Evolutionary conservation across 192 early-diverging fungal genomes (phyloP).

Genomic region (Powellomyces hirtus): DNA sequence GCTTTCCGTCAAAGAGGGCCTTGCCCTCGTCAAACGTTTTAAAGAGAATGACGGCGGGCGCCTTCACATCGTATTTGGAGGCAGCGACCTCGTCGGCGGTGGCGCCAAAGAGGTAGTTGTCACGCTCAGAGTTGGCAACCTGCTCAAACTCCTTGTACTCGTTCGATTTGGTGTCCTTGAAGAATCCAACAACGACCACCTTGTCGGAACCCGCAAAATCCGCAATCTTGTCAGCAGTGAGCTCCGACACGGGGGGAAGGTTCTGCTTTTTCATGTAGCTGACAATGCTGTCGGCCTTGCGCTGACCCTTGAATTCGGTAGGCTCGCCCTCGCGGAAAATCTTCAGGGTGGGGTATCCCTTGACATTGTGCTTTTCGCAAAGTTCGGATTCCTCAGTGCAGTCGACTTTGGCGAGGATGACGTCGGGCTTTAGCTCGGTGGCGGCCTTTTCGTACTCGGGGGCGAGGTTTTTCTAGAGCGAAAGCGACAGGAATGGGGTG

Average conservation of each 20-base stretch:
- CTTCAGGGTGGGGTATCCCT: slow-evolving; percentile 93
- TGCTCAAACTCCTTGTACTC: slow-evolving; percentile 65
- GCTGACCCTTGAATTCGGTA: slow-evolving; percentile 80
- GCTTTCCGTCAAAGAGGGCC: slow-evolving; percentile 61
- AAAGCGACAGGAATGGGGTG: background rate
- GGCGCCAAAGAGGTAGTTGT: slow-evolving; percentile 83
- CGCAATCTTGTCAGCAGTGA: slow-evolving; percentile 67
- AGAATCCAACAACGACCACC: slow-evolving; percentile 86
- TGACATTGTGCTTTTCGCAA: slow-evolving; percentile 77
- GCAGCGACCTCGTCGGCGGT: slow-evolving; percentile 62
- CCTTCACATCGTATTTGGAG: slow-evolving; percentile 45
- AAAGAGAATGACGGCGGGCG: slow-evolving; percentile 76
- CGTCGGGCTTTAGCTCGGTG: slow-evolving; percentile 73
- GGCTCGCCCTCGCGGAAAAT: slow-evolving; percentile 73
- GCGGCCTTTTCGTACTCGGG: slow-evolving; percentile 95
- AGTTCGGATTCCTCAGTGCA: slow-evolving; percentile 85
- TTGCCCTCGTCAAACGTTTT: slow-evolving; percentile 91
- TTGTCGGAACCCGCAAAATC: slow-evolving; percentile 81
- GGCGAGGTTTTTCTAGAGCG: slow-evolving; percentile 47
- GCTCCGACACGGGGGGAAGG: slow-evolving; percentile 74
- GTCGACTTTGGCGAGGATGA: slow-evolving; percentile 92
- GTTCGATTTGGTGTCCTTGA: slow-evolving; percentile 58
- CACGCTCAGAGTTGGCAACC: slow-evolving; percentile 78
- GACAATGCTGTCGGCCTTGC: slow-evolving; percentile 84
- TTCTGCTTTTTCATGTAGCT: slow-evolving; percentile 93